These are phyloP conservation scores for Microbotryomycetes sp. DNA, from an alignment of 1,284 basidiomycete species.

Conservation along the genomic window DNA sequence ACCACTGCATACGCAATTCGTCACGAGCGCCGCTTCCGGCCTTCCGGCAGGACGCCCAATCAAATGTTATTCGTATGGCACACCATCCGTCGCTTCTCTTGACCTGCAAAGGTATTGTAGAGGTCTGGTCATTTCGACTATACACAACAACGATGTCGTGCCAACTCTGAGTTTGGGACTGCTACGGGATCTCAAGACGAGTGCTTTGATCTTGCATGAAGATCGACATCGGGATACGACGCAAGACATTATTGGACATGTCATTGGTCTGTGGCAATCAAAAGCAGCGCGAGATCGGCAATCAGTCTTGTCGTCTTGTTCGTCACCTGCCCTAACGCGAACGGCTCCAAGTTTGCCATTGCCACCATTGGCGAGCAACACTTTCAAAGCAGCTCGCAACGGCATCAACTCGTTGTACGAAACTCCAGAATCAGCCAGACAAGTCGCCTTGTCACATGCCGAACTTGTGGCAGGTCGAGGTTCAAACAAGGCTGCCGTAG, in stretches of 20 bases:
- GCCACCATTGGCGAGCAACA: neutral
- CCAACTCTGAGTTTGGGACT: conserved; percentile 47
- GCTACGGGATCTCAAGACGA: conserved; percentile 48
- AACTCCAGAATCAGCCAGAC: conserved; percentile 17
- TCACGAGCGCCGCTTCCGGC: conserved; percentile 45
- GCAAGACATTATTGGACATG: conserved; percentile 48
- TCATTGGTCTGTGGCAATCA: conserved; percentile 39
- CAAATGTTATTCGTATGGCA: conserved; percentile 46
- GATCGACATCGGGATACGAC: conserved; percentile 43
- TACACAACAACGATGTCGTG: conserved; percentile 46
- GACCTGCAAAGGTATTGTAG: conserved; percentile 46
- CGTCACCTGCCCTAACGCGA: no score
- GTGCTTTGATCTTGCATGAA: conserved; percentile 45
- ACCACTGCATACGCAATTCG: conserved; percentile 46
- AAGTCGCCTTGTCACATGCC: conserved; percentile 15
- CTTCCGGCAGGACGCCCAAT: conserved; percentile 49
- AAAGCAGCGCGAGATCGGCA: conserved; percentile 5
- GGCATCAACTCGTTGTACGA: conserved; percentile 10
- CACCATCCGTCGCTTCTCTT: conserved; percentile 45
- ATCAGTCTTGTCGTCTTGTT: no score
- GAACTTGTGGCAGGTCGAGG: conserved; percentile 29
- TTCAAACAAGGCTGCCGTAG: conserved; percentile 32
- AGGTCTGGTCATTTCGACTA: conserved; percentile 47
- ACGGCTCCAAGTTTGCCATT: neutral
- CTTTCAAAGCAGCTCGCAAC: neutral